Conservation (phyloP, 495 filamentous ascomycete genomes). For the Aspergillus homomorphus region DNA sequence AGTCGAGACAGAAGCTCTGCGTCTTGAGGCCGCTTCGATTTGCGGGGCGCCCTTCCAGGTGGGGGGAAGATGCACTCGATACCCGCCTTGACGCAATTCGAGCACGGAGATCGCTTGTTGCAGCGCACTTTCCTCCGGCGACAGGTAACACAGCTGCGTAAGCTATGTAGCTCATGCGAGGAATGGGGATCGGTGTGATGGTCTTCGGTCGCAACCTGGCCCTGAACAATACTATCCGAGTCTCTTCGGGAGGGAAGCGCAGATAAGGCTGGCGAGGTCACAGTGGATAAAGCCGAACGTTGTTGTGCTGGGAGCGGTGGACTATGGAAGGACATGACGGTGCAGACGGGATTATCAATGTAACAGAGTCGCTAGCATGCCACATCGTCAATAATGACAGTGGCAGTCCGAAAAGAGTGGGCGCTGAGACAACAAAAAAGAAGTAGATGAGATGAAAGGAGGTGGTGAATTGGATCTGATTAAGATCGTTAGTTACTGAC, state of each 20-base stretch:
- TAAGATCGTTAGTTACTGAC: background rate
- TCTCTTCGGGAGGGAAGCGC: constrained; percentile 2
- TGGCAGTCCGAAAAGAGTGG: background rate
- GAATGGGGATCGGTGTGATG: constrained; percentile 2
- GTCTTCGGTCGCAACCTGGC: constrained; percentile 14
- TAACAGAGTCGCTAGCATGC: constrained; percentile 6
- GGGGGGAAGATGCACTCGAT: constrained; percentile 83
- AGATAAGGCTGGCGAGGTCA: constrained; percentile 4
- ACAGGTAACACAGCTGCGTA: constrained; percentile 81
- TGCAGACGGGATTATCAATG: background rate
- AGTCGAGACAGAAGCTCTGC: constrained; percentile 75
- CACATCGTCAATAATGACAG: constrained; percentile 11
- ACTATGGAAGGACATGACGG: constrained; percentile 31
- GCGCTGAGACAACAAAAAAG: background rate
- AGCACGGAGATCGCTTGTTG: constrained; percentile 80
- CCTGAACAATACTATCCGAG: constrained; percentile 20
- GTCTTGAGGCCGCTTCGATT: constrained; percentile 64
- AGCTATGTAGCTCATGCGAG: constrained; percentile 42
- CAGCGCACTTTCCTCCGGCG: constrained; percentile 82
- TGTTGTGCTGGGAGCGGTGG: background rate
- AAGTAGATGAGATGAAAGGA: constrained; percentile 4
- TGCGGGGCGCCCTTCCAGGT: constrained; percentile 74
- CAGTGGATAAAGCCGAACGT: constrained; percentile 7
- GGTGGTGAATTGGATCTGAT: constrained; percentile 2
- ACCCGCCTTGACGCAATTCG: constrained; percentile 74